These are phyloP conservation scores for Paracamarosporium sp. DNA, from an alignment of 2,329 filamentous ascomycete species.

Conservation along the genomic window DNA sequence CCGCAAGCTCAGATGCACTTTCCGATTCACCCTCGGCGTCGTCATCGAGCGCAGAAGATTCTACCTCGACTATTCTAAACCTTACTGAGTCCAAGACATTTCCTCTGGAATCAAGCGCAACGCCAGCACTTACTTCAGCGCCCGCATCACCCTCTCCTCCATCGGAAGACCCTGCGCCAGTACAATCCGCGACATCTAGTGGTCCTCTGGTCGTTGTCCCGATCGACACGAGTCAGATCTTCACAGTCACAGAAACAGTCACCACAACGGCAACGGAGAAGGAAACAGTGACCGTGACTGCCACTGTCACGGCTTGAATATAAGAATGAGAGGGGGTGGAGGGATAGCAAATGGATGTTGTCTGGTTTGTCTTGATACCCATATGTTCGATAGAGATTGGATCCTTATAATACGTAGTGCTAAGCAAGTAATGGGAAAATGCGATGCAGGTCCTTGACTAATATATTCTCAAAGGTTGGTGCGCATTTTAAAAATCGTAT, in stretches of 20 bases:
- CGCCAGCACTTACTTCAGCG: conserved; percentile 6
- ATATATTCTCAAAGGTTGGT: too few species aligned
- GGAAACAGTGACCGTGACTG: conserved; percentile 37
- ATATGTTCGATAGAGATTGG: background rate
- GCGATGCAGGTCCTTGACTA: too few species aligned
- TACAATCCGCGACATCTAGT: conserved; percentile 23
- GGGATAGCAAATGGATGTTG: background rate
- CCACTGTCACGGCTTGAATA: conserved; percentile 25
- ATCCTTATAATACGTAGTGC: background rate
- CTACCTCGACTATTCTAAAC: background rate
- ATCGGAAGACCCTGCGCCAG: conserved; percentile 5
- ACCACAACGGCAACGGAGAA: conserved; percentile 36
- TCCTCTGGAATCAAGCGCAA: background rate
- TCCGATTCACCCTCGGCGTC: background rate
- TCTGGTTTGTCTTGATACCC: background rate
- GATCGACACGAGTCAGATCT: conserved; percentile 38
- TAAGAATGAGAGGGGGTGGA: background rate
- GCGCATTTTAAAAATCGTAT: too few species aligned
- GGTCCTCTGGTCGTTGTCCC: conserved; percentile 40
- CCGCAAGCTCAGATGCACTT: background rate
- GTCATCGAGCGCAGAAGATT: background rate
- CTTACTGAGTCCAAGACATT: background rate
- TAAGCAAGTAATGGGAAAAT: too few species aligned
- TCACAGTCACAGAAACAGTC: conserved; percentile 40
- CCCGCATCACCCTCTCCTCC: conserved; percentile 8